Evolutionary conservation across 2,329 filamentous ascomycete genomes (phyloP).

Genomic region (Colletotrichum lupini): DNA sequence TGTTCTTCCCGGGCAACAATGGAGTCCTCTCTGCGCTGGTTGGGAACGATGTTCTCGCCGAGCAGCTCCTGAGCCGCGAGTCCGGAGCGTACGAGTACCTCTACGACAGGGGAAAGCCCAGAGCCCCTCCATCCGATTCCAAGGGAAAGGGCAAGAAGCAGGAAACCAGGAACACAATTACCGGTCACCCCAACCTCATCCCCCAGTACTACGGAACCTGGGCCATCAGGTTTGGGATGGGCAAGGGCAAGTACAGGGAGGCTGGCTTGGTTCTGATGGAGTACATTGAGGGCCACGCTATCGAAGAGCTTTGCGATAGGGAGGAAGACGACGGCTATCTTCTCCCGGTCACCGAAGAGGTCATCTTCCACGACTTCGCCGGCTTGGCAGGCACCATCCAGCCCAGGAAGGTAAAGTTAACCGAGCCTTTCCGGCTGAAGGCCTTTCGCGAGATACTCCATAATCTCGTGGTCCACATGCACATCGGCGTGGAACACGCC

Average conservation of each 20-base stretch:
- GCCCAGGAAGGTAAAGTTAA: not conserved
- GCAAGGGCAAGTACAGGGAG: not conserved
- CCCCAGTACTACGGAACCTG: slow-evolving; percentile 4
- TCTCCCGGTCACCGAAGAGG: not conserved
- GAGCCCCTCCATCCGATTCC: no score
- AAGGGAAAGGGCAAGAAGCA: no score
- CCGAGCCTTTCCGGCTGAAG: not conserved
- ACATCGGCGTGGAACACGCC: not conserved
- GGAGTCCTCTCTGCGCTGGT: no score
- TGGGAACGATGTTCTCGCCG: no score
- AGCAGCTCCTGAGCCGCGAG: no score
- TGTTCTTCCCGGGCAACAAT: no score
- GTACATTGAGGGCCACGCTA: not conserved
- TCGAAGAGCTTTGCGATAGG: not conserved
- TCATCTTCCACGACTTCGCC: not conserved
- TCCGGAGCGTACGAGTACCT: not conserved
- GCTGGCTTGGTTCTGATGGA: not conserved
- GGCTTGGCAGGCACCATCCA: no score
- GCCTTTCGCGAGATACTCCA: not conserved
- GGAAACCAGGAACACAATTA: not conserved
- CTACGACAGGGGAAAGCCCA: not conserved
- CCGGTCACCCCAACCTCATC: not conserved
- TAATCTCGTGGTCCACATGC: not conserved
- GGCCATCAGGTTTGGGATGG: not conserved
- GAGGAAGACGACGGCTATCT: not conserved